Percentiles rank a stretch among this genome's conserved stretches.
These are phyloP conservation scores for Spongospora subterranea DNA, from an alignment of 208 protist genomes.

Conservation along the genomic window DNA sequence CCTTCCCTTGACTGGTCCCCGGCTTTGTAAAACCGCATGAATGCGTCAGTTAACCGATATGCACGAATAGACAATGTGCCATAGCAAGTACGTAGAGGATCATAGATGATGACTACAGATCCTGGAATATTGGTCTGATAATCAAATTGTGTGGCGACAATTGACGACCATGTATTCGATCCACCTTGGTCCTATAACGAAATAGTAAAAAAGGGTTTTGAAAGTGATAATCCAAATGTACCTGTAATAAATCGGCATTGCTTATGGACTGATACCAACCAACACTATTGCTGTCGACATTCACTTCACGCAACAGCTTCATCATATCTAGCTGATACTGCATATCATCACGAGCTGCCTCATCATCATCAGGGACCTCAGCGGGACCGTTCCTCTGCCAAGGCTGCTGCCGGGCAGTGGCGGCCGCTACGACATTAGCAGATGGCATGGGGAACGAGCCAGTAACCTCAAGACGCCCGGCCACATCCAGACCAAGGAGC, in stretches of 20 bases:
- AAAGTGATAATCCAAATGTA: background rate
- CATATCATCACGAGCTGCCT: constrained; percentile 60
- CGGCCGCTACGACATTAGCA: constrained; percentile 64
- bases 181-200: background rate
- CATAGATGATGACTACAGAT: constrained; percentile 76
- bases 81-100: constrained; percentile 73
- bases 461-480: constrained; percentile 79
- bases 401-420: background rate
- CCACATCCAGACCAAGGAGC: constrained; percentile 79
- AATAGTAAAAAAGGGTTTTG: background rate
- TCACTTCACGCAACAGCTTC: constrained; percentile 79
- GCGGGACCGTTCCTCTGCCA: background rate
- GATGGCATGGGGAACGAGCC: constrained; percentile 80
- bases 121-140: constrained; percentile 79
- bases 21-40: constrained; percentile 77
- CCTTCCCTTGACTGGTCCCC: constrained; percentile 12
- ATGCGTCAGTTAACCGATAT: constrained; percentile 78
- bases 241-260: constrained; percentile 75
- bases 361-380: constrained; percentile 60
- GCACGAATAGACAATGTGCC: constrained; percentile 78
- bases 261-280: constrained; percentile 83
- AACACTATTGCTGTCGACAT: constrained; percentile 82
- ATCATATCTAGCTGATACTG: constrained; percentile 81
- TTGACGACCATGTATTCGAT: background rate
- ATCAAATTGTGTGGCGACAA: constrained; percentile 80